Evolutionary conservation across 2,329 filamentous ascomycete genomes (phyloP).

Genomic region (Eutypella sp.): DNA sequence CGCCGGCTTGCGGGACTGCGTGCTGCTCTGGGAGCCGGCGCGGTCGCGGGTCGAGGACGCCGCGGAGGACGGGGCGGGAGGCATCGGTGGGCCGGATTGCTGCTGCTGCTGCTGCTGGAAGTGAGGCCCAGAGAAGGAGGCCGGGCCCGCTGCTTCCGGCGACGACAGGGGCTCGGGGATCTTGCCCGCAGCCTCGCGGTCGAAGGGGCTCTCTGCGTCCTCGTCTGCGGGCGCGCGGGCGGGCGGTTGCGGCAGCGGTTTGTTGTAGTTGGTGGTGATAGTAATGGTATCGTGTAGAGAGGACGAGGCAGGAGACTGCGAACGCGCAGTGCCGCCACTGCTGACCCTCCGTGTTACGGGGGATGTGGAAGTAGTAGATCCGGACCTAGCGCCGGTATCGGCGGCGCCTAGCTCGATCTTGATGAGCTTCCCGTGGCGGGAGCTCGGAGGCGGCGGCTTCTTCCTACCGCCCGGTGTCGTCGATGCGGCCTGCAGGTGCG

Average conservation of each 20-base stretch:
- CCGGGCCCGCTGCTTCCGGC: too few relatives aligned
- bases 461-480: slow-evolving; percentile 22
- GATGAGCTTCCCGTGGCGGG: slow-evolving; percentile 73
- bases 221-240: slow-evolving; percentile 41
- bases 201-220: slow-evolving; percentile 46
- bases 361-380: slow-evolving; percentile 10
- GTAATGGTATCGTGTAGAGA: too few relatives aligned
- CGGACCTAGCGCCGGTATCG: too few relatives aligned
- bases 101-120: not conserved
- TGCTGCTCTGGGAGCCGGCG: slow-evolving; percentile 24
- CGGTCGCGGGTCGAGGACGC: slow-evolving; percentile 26
- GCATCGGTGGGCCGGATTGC: slow-evolving; percentile 20
- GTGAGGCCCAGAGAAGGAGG: not conserved
- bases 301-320: slow-evolving; percentile 31
- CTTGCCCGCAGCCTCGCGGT: slow-evolving; percentile 49
- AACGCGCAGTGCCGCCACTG: slow-evolving; percentile 18
- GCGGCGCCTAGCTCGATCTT: slow-evolving; percentile 42
- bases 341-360: slow-evolving; percentile 16
- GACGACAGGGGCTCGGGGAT: slow-evolving; percentile 39
- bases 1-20: slow-evolving; percentile 35
- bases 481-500: slow-evolving; percentile 10
- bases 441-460: slow-evolving; percentile 68
- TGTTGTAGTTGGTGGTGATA: slow-evolving; percentile 50
- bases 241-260: slow-evolving; percentile 56
- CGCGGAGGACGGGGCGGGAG: slow-evolving; percentile 34